Percentiles rank a stretch among this genome's conserved stretches.
phyloP scores from a whole-genome alignment of 2,329 filamentous ascomycete genomes.

The Sporothrix euskadiensis region DNA sequence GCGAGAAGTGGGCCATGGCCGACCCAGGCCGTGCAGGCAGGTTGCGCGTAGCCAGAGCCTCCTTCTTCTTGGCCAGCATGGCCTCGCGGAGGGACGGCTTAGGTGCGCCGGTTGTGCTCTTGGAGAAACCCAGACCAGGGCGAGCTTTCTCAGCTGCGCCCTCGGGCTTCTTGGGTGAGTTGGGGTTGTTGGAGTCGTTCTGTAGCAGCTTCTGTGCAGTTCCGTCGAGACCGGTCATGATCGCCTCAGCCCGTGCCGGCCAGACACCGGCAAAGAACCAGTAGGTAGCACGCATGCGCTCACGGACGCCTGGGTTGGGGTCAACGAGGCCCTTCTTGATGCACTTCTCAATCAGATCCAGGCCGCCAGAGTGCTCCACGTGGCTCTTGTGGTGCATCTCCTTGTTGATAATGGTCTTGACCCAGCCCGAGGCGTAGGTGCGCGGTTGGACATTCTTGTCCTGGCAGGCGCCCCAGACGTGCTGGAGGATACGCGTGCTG shows the following conservation, averaged over 20 bases:
- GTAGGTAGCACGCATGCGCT: constrained; percentile 80
- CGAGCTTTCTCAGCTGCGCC: constrained; percentile 44
- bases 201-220: constrained; percentile 79
- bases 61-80: constrained; percentile 79
- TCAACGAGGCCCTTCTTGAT: constrained; percentile 87
- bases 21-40: constrained; percentile 61
- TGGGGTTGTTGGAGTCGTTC: constrained; percentile 81
- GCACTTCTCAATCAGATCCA: constrained; percentile 83
- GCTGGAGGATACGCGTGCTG: constrained; percentile 77
- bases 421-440: constrained; percentile 75
- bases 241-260: constrained; percentile 71
- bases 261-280: constrained; percentile 81
- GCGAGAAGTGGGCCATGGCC: constrained; percentile 63
- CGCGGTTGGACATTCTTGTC: constrained; percentile 94
- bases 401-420: constrained; percentile 77
- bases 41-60: constrained; percentile 53
- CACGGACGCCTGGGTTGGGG: constrained; percentile 85
- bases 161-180: constrained; percentile 58
- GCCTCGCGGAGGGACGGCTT: constrained; percentile 76
- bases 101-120: constrained; percentile 58
- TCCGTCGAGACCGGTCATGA: constrained; percentile 74
- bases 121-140: constrained; percentile 62
- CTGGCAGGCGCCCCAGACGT: constrained; percentile 76
- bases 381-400: constrained; percentile 76
- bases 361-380: constrained; percentile 79